Evolutionary conservation across 2,329 filamentous ascomycete species (phyloP).

Genomic region (Herpotrichia juniperi): DNA sequence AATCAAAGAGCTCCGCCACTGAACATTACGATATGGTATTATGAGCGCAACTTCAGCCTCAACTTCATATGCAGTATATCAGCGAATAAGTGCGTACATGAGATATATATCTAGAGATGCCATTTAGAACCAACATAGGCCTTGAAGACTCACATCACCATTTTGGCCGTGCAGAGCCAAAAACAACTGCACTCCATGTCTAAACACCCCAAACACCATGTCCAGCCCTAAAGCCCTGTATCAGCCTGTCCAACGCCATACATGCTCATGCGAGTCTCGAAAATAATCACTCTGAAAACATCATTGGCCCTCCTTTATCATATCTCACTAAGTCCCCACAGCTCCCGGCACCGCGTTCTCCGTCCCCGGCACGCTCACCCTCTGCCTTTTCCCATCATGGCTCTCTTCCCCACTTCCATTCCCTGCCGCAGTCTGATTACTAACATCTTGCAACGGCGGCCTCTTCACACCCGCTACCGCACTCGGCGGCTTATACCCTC

Average conservation of each 20-base stretch:
- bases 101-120: no score
- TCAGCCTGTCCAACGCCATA: background rate
- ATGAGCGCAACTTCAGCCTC: no score
- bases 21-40: no score
- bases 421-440: constrained; percentile 43
- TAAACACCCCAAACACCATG: background rate
- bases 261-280: background rate
- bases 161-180: no score
- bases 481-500: constrained; percentile 53
- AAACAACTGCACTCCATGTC: no score
- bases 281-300: background rate
- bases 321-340: background rate
- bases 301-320: background rate
- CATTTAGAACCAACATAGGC: no score
- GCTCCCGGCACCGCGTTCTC: background rate
- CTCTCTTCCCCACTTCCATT: constrained; percentile 11
- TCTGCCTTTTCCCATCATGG: constrained; percentile 50
- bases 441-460: constrained; percentile 52
- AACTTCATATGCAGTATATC: no score
- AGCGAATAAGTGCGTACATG: no score
- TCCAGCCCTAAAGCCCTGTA: background rate
- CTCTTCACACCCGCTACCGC: constrained; percentile 37
- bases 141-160: no score
- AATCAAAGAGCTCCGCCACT: no score
- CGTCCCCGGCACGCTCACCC: constrained; percentile 33